Percentiles rank a stretch among this genome's conserved stretches.
phyloP scores from a whole-genome alignment of 164 flowering plant genomes.

The Sextonia rubra region DNA sequence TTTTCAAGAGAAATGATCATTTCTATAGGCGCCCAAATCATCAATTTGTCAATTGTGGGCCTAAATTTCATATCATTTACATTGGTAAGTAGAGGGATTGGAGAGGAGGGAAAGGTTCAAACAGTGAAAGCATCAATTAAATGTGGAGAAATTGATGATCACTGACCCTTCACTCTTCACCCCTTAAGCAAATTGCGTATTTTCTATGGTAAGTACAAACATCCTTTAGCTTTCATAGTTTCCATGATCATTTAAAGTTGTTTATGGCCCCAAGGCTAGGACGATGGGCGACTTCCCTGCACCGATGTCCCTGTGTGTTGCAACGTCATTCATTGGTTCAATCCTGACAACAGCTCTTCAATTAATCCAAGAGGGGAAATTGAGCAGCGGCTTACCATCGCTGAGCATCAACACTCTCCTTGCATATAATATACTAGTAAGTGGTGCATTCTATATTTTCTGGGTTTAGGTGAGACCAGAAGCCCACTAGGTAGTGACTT shows the following conservation, averaged over 20 bases:
- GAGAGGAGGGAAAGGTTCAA: too few species aligned
- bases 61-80: too few species aligned
- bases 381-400: conserved; percentile 25
- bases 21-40: too few species aligned
- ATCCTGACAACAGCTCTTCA: conserved; percentile 32
- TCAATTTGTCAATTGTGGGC: too few species aligned
- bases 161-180: too few species aligned
- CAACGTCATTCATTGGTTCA: conserved; percentile 59
- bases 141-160: too few species aligned
- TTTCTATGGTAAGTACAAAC: too few species aligned
- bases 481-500: background rate
- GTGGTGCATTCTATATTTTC: background rate
- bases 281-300: conserved; percentile 77
- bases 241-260: background rate
- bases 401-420: conserved; percentile 25
- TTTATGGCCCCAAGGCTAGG: conserved; percentile 39
- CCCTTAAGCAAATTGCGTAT: too few species aligned
- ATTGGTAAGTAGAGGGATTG: too few species aligned
- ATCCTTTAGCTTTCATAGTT: too few species aligned
- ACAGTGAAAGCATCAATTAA: too few species aligned
- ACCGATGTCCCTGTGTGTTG: conserved; percentile 59
- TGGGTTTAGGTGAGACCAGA: background rate
- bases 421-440: conserved; percentile 49
- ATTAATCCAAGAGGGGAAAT: conserved; percentile 32
- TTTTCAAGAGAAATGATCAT: too few species aligned